Conservation (phyloP, 2,329 filamentous ascomycete species). For the Huntiella omanensis region DNA sequence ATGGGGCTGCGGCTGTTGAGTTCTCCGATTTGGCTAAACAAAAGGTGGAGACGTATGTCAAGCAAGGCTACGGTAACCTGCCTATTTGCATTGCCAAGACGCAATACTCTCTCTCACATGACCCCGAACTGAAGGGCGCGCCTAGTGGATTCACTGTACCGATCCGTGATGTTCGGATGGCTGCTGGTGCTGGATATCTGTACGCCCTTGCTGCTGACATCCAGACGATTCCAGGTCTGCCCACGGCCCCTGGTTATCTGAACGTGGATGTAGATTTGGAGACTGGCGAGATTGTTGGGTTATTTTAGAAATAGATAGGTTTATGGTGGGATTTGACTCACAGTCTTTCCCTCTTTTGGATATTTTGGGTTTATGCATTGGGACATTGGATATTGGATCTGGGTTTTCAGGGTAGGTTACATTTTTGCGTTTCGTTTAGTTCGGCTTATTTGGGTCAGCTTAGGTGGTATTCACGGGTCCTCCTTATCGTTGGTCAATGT, state of each 20-base stretch:
- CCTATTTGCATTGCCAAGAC: conserved; percentile 98
- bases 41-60: conserved; percentile 89
- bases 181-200: conserved; percentile 83
- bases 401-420: too few species aligned
- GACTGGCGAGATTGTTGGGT: conserved; percentile 70
- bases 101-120: conserved; percentile 89
- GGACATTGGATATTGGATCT: background rate
- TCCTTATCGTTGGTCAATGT: too few species aligned
- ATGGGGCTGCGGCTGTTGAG: conserved; percentile 74
- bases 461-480: too few species aligned
- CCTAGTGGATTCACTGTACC: conserved; percentile 88
- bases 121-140: conserved; percentile 83
- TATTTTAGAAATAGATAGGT: conserved; percentile 45
- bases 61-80: conserved; percentile 78
- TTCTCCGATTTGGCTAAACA: conserved; percentile 88
- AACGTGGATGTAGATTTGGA: conserved; percentile 75
- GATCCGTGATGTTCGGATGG: conserved; percentile 83
- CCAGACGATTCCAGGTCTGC: conserved; percentile 90
- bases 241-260: conserved; percentile 85
- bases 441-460: too few species aligned
- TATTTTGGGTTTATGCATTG: background rate
- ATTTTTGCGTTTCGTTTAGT: too few species aligned
- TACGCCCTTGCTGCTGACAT: conserved; percentile 92
- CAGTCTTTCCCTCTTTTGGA: background rate
- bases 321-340: too few species aligned